Evolutionary conservation across 1,284 basidiomycete species (phyloP), one percentile per base, ranked within the genome.

Genomic region (Ceratobasidium sp.): DNA sequence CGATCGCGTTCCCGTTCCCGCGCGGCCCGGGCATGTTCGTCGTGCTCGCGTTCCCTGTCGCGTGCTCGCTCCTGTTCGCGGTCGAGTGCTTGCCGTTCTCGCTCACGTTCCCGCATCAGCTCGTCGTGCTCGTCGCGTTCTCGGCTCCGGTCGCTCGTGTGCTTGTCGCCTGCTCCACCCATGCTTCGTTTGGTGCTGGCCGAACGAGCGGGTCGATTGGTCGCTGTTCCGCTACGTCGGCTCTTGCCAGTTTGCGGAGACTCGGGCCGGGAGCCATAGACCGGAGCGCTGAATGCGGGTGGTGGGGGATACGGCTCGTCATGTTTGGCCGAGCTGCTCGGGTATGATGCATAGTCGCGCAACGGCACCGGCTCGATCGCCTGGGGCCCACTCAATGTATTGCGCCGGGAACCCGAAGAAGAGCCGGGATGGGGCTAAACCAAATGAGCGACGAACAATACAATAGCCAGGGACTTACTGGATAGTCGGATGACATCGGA

Each of bases 201-300:
- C 12, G 47, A 40, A 13, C 31, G 32, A 7, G 35, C 35, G 22
- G n/a, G 38, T 29, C 49, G 34, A 15, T 45, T 31, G 5, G 43
- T n/a, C 17, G 17, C 31, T 12, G 29, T 15, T n/a, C 62, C 62
- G 35, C 62, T 65, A 15, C 49, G 43, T 20, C 58, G 62, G 10
- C 17, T 6, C 49, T 65, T 65, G 35, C 35, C 43, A 13, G 62
- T 53, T 12, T 65, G 47, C 2, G 62, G 49, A 27, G 60, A 65
- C 25, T 65, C 47, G 15, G 62, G 58, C n/a, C 58, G 58, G 20
- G 58, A 62, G 8, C 58, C 45, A 25, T 62, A 62, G 6, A 62
- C 47, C 20, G 58, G 58, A 13, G 58, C 58, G 25, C 58, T 62
- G 38, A 62, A 50, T 50, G 58, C 43, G 7, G 62, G 50, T 40